Conservation (phyloP, 495 filamentous ascomycete genomes). For the Baudoinia panamericana region DNA sequence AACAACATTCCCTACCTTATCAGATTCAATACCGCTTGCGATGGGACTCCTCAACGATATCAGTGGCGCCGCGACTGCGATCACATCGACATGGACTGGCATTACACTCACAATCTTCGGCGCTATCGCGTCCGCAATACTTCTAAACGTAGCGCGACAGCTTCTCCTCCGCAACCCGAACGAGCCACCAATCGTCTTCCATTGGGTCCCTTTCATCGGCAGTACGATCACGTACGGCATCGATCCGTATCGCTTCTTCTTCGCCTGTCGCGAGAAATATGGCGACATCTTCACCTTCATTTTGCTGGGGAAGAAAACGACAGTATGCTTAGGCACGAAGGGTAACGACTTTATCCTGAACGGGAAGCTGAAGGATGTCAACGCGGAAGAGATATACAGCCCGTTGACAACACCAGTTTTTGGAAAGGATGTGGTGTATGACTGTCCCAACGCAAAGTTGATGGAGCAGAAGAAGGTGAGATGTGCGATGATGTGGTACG, state of each 20-base stretch:
- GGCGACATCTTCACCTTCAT: constrained; percentile 55
- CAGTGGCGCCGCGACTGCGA: constrained; percentile 19
- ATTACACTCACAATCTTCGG: constrained; percentile 15
- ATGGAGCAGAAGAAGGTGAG: constrained; percentile 58
- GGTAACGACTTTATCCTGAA: constrained; percentile 54
- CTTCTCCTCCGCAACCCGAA: constrained; percentile 33
- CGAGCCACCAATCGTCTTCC: constrained; percentile 51
- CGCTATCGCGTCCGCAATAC: constrained; percentile 23
- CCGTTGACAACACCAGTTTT: constrained; percentile 50
- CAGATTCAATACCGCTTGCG: background rate
- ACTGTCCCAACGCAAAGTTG: constrained; percentile 51
- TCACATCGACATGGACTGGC: constrained; percentile 18
- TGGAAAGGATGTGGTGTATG: constrained; percentile 51
- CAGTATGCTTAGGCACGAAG: constrained; percentile 47
- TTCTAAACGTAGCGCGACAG: constrained; percentile 31
- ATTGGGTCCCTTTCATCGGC: constrained; percentile 50
- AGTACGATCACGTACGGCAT: constrained; percentile 53
- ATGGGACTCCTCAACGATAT: constrained; percentile 30
- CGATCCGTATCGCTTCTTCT: constrained; percentile 51
- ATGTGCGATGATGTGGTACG: too few species aligned
- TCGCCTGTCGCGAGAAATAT: constrained; percentile 44
- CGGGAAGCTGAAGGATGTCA: constrained; percentile 47
- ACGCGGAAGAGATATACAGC: constrained; percentile 52
- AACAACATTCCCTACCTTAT: too few species aligned
- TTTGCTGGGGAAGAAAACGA: constrained; percentile 50